Evolutionary conservation across 345 rosid genomes (phyloP).

Genomic region (Chamaenerion angustifolium): DNA sequence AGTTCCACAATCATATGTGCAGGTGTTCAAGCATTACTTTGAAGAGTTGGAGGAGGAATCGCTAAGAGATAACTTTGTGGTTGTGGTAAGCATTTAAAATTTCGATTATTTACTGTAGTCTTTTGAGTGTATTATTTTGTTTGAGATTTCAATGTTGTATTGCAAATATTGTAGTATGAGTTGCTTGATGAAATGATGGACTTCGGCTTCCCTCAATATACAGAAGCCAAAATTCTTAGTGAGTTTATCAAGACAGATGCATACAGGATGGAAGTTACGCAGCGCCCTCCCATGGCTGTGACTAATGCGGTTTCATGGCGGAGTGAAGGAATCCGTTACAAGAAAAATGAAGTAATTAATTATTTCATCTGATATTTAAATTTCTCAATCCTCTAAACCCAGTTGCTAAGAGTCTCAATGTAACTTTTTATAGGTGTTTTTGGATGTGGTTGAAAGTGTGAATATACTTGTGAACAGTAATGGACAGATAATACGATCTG

Average conservation of each 20-base stretch:
- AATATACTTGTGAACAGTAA: constrained; percentile 95
- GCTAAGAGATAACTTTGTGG: constrained; percentile 91
- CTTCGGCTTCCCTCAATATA: constrained; percentile 91
- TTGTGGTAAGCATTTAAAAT: constrained; percentile 51
- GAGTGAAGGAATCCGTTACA: constrained; percentile 79
- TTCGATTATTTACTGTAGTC: neutral
- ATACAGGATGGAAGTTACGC: constrained; percentile 88
- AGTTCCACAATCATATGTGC: neutral
- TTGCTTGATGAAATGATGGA: constrained; percentile 99
- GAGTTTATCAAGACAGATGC: constrained; percentile 98
- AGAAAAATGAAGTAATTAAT: constrained; percentile 71
- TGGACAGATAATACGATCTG: constrained; percentile 86
- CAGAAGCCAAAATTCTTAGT: constrained; percentile 83
- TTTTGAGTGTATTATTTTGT: neutral
- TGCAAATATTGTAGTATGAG: constrained; percentile 47
- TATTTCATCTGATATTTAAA: neutral
- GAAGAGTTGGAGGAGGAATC: constrained; percentile 97
- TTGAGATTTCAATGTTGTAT: neutral
- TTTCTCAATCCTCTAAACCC: neutral
- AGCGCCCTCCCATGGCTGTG: constrained; percentile 99
- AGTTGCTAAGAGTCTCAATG: neutral
- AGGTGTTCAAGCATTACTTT: constrained; percentile 97
- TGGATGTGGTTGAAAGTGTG: constrained; percentile 91
- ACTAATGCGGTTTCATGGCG: constrained; percentile 98
- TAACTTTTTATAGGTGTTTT: constrained; percentile 46